Evolutionary conservation across 164 flowering plant genomes (phyloP), one percentile per base, ranked within the genome.

Genomic region (Dillenia suffruticosa): DNA sequence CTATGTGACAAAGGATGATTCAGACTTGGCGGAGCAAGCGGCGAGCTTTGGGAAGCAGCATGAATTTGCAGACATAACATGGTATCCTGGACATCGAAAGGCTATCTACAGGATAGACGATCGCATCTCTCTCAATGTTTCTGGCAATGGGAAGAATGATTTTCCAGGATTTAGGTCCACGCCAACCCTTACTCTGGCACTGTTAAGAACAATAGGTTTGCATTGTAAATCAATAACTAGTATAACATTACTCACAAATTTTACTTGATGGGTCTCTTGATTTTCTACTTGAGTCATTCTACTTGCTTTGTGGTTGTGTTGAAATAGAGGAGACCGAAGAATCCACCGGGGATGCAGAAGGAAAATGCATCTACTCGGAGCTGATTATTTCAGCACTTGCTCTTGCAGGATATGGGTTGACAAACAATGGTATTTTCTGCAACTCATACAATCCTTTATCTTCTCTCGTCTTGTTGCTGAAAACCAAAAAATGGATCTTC

Each of bases 11-110:
- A 77, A 68, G 50, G 60, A 62, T 40, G 93, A 87, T 66, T 54
- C 68, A 0, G 82, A 85, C 47, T 72, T 89, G 68, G 85, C 70
- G 13, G 84, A 82, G 12, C 54, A 69, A 58, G 87, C 71, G 0
- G 56, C 26, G 0, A 70, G 22, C 10, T 85, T 89, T 32, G 92
- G 92, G 4, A 66, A 62, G 1, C 61, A 76, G 52, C 85, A 88
- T 49, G 94, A 70, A 24, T 70, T 65, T 65, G 69, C 74, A 40
- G 74, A 70, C 44, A 24, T 70, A 6, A 57, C 12, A 3, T 70
- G 73, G 74, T 50, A 45, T 14, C 74, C 74, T 2, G 63, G 74
- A 43, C 74, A 71, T 43, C 54, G 46, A 8, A 48, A 56, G 22
- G 70, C 44, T 2, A 9, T 62, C 0, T 66, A 71, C 11, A 17